Evolutionary conservation across 768 basidiomycete genomes (phyloP).

Genomic region (Amanita pseudoporphyria): DNA sequence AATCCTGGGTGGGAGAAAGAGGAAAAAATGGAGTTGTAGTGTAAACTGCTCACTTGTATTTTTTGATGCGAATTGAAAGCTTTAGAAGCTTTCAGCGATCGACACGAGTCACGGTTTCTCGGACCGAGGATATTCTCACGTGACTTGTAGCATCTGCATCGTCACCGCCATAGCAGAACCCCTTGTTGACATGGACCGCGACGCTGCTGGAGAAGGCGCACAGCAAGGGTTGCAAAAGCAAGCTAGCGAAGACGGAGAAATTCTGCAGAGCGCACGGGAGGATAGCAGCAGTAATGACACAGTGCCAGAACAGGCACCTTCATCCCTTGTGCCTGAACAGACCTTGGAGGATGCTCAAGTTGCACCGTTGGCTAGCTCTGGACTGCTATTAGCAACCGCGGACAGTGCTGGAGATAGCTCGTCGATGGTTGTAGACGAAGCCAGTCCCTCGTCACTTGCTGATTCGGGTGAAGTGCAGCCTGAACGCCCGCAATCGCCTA

Average conservation of each 20-base stretch:
- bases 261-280: background rate
- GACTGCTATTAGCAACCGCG: background rate
- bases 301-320: background rate
- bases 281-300: background rate
- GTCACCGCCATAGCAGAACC: background rate
- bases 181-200: background rate
- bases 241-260: background rate
- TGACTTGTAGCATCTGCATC: background rate
- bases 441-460: background rate
- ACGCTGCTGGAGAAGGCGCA: background rate
- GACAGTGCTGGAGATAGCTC: background rate
- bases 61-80: no score
- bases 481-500: background rate
- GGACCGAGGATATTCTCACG: background rate
- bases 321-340: background rate
- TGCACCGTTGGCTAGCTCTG: background rate
- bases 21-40: conserved; percentile 72
- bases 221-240: background rate
- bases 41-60: background rate
- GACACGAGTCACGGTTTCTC: background rate
- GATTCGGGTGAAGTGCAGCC: background rate
- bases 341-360: background rate
- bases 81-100: background rate
- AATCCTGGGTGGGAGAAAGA: conserved; percentile 87
- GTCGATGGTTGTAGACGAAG: background rate